Percentiles rank a stretch among this genome's conserved stretches.
These are phyloP conservation scores for Neurospora intermedia DNA, from an alignment of 495 filamentous ascomycete species.

Conservation along the genomic window DNA sequence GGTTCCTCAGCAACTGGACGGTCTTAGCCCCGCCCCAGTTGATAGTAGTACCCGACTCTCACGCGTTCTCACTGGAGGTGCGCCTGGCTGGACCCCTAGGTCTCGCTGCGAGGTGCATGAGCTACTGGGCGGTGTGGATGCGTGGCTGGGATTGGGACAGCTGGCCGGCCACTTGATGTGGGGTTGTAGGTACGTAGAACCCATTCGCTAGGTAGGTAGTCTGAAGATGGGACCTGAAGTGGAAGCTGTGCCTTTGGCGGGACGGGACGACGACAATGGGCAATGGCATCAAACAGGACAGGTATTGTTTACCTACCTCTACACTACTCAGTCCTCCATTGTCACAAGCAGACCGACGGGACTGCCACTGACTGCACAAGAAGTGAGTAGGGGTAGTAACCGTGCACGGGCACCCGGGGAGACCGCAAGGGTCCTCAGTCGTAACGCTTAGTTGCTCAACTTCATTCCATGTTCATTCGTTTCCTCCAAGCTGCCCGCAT, in stretches of 20 bases:
- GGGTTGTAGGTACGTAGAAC: background rate
- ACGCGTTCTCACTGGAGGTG: background rate
- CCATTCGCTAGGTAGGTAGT: background rate
- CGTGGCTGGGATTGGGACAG: background rate
- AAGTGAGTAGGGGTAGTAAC: background rate
- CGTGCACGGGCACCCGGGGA: background rate
- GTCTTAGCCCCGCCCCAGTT: background rate
- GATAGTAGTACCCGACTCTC: background rate
- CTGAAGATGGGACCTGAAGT: too few species aligned
- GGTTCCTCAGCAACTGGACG: too few species aligned
- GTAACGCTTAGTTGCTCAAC: background rate
- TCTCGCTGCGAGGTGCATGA: background rate
- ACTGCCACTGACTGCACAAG: background rate
- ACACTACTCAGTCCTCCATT: background rate
- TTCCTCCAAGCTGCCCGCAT: background rate
- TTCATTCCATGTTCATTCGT: background rate
- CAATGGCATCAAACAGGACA: background rate
- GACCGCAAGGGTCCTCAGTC: background rate
- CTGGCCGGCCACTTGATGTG: background rate
- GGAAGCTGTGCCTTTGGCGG: too few species aligned
- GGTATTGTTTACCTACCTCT: too few species aligned
- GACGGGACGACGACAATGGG: background rate
- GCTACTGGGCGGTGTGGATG: background rate
- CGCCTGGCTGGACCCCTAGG: background rate
- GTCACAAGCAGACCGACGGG: background rate